Base-by-base conservation (phyloP, 2,329 filamentous ascomycete genomes). In the Aureobasidium mangrovei region DNA sequence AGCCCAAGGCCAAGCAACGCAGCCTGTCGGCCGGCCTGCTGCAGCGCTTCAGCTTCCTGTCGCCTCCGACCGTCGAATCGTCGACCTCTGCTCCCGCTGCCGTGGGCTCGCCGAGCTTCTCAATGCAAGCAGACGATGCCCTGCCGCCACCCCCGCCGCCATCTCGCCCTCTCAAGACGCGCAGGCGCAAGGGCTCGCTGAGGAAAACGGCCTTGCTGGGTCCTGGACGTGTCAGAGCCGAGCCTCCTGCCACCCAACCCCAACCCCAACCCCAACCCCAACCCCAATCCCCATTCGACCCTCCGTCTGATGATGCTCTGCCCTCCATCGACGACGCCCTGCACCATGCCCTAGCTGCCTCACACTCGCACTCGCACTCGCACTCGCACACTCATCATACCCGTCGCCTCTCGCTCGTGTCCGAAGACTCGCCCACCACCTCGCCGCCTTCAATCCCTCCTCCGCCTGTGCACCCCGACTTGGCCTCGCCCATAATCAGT, bases 181-280 rank as follows among this genome's bases (percentile, higher is more conserved):
- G 89, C 54, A 83, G 84, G 62, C 81, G 91, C 57, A 87, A 86
- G 66, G 90, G 89, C 3, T 95, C 91, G 8, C 74, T 96, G 67
- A 81, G 91, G 57, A 95, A 95, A 70, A 88, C 88, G 8, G 90
- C 89, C 28, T 75, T 95, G 46, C 76, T 95, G 18, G 88, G 88
- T 12, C 85, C 86, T 58, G 84, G 85, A 49, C 59, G 63, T n/a
- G 58, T 67, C 26, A 58, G 81, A 77, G 40, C 44, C 40, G 49
- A 53, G 26, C 41, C 33, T 45, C 49, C 49, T 44, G 41, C 49
- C 49, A 53, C 49, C 41, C 28, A 38, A 7, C 32, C 32, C 7
- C 7, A 7, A 7, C 7, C 7, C 32, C 7, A 35, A 12, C 32
- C 32, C 7, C 32, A 7, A 7, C 32, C 32, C 32, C 18, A 18